These are phyloP conservation scores for Microcos paniculata DNA, from an alignment of 345 rosid genomes.

Conservation along the genomic window DNA sequence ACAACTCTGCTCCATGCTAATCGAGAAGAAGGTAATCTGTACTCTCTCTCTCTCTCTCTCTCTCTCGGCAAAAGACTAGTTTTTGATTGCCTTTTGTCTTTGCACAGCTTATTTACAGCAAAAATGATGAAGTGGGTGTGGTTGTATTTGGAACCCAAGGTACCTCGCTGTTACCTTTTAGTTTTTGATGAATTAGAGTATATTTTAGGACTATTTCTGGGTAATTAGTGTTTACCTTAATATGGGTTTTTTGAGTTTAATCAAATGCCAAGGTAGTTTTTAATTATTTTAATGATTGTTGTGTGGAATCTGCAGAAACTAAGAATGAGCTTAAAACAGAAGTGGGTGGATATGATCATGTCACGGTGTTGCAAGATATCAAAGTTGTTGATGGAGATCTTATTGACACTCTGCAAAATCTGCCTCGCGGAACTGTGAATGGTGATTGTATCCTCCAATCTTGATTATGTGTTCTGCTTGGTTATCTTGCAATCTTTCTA, in stretches of 20 bases:
- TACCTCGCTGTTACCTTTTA: no score
- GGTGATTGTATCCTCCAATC: constrained; percentile 83
- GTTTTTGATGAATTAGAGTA: neutral
- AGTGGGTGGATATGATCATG: constrained; percentile 85
- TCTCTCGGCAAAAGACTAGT: no score
- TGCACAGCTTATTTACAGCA: constrained; percentile 66
- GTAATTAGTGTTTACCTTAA: no score
- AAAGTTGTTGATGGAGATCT: constrained; percentile 70
- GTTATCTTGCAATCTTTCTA: neutral
- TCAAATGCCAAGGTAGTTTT: neutral
- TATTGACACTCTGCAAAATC: constrained; percentile 42
- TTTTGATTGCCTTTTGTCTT: neutral
- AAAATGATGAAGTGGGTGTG: constrained; percentile 79
- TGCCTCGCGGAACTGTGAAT: constrained; percentile 70
- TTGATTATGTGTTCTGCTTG: constrained; percentile 5
- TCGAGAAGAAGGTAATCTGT: constrained; percentile 71
- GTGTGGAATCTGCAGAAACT: constrained; percentile 46
- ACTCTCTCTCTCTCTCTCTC: no score
- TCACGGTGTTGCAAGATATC: constrained; percentile 52
- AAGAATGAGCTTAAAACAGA: constrained; percentile 70
- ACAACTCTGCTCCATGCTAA: constrained; percentile 65
- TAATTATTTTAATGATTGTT: neutral
- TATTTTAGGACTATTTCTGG: neutral
- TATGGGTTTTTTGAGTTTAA: neutral
- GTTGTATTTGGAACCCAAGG: constrained; percentile 51